Percentiles rank a stretch among this genome's conserved stretches.
These are phyloP conservation scores for Clarireedia hainanense DNA, from an alignment of 2,329 filamentous ascomycete species.

Conservation along the genomic window DNA sequence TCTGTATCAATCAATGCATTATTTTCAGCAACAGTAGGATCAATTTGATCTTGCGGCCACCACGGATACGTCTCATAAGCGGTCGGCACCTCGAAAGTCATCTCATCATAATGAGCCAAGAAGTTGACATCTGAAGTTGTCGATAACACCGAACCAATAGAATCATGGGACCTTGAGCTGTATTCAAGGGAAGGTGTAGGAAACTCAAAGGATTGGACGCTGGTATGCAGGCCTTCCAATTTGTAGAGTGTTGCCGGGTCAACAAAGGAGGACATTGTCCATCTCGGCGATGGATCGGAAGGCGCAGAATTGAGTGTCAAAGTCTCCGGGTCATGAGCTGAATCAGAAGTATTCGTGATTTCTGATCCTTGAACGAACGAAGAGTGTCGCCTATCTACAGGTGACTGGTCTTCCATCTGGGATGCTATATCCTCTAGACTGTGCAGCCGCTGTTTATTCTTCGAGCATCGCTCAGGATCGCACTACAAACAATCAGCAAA, in stretches of 20 bases:
- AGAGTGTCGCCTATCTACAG: neutral
- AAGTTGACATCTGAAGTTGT: conserved; percentile 3
- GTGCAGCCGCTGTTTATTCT: conserved; percentile 6
- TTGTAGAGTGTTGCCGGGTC: conserved; percentile 6
- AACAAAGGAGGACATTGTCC: conserved; percentile 2
- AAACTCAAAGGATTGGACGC: conserved; percentile 4
- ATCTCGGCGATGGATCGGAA: neutral
- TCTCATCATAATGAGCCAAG: conserved; percentile 2
- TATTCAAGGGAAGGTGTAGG: conserved; percentile 5
- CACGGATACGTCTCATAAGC: conserved; percentile 1
- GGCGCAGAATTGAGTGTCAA: neutral
- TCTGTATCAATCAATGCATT: neutral
- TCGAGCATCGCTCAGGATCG: conserved; percentile 9
- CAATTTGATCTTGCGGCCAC: neutral
- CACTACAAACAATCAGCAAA: conserved; percentile 1
- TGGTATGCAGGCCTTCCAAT: conserved; percentile 5
- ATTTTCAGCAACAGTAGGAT: neutral
- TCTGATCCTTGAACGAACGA: conserved; percentile 3
- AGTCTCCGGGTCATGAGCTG: neutral
- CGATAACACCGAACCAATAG: conserved; percentile 3
- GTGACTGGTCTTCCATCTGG: neutral
- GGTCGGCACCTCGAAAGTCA: conserved; percentile 1
- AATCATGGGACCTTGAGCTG: conserved; percentile 8
- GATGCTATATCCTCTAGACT: conserved; percentile 4
- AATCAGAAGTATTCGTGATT: neutral